These are phyloP conservation scores for Mortierella sp. DNA, from an alignment of 371 early-diverging fungal genomes.

Conservation along the genomic window DNA sequence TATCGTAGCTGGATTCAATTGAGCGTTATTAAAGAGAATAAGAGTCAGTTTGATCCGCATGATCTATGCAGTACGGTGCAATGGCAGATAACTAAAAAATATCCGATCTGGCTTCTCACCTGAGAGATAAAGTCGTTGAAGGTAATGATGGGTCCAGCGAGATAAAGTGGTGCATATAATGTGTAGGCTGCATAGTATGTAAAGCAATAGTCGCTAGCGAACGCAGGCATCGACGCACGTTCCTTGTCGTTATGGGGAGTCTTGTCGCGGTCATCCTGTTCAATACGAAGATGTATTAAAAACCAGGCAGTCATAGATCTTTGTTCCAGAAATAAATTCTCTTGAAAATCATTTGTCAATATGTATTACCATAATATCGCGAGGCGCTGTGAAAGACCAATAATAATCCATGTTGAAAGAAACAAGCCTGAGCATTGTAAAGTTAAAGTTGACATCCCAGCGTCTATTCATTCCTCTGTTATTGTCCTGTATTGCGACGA, in stretches of 20 bases:
- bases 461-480: constrained; percentile 75
- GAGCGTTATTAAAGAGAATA: not conserved
- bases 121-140: constrained; percentile 93
- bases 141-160: constrained; percentile 96
- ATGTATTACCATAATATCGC: constrained; percentile 7
- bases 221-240: constrained; percentile 67
- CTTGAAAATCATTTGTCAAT: too few relatives aligned
- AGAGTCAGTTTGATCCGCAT: not conserved
- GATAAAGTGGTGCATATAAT: constrained; percentile 90
- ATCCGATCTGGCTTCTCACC: constrained; percentile 60
- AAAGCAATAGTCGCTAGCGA: constrained; percentile 77
- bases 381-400: constrained; percentile 70
- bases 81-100: too few relatives aligned
- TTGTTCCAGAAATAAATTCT: too few relatives aligned
- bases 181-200: constrained; percentile 83
- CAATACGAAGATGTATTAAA: not conserved
- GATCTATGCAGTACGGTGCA: too few relatives aligned
- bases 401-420: constrained; percentile 94
- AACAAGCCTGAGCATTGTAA: constrained; percentile 89
- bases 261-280: not conserved
- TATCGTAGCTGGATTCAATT: constrained; percentile 61
- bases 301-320: not conserved
- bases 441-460: constrained; percentile 94
- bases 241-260: constrained; percentile 54
- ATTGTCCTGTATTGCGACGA: constrained; percentile 84